Base-by-base conservation (phyloP, 768 basidiomycete species). In the Collybia sp. region DNA sequence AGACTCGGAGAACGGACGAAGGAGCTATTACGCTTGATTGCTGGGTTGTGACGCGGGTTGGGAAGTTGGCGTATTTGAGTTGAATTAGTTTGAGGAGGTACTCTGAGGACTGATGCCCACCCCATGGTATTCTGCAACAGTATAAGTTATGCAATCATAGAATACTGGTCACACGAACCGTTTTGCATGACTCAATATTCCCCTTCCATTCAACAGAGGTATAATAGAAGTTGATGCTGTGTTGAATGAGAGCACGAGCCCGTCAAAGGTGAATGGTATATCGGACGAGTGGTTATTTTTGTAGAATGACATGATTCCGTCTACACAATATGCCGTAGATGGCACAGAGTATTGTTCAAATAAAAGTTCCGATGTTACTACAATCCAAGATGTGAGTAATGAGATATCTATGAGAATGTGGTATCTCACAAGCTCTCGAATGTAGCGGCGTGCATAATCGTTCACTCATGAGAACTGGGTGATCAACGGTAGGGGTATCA, bases 401-500 rank as follows among this genome's bases (percentile, higher is more conserved):
- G 20, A 44, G 46, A 38, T 18, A 54, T 18, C 47, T 30, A 16
- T 4, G 17, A 44, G 39, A 37, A 2, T 35, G 17, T 3, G 38
- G 15, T 13, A 3, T 77, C 91, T 45, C 61, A 95, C 94, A 61
- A 36, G 85, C 79, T 59, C 96, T 73, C 2, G 92, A 96, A 64
- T 94, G 90, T 16, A 94, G 62, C 0, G 93, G 93, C 18, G 93
- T 90, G 44, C 83, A 84, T 2, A 97, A 68, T 6, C 93, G 76
- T 63, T 99, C 96, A 0, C 93, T 88, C 91, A 98, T 96, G 46
- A 96, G 67, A 15, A 99, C 72, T 0, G 94, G 93, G 58, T 96
- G 93, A 45, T 87, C 79, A 19, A 98, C 75, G 10, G 76, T 74
- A 1, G 81, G 67, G 0, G 82, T 76, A 54, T 91, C 83, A 50